These are phyloP conservation scores for Termitomyces sp. DNA, from an alignment of 768 basidiomycete genomes.

Conservation along the genomic window DNA sequence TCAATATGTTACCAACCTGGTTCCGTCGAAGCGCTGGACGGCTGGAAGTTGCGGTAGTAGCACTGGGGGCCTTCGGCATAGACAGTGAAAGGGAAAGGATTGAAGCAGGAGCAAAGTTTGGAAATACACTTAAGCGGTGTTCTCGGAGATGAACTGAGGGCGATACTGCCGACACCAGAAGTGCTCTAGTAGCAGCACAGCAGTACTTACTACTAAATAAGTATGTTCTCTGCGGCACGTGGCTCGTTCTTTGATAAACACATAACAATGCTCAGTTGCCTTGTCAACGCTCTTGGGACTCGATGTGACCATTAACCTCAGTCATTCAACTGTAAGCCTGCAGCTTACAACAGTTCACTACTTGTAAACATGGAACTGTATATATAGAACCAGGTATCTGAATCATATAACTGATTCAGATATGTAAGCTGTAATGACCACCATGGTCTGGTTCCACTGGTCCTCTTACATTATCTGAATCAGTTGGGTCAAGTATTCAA, in stretches of 20 bases:
- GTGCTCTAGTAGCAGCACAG: neutral
- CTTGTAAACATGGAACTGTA: too few species aligned
- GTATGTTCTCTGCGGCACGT: neutral
- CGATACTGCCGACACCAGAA: neutral
- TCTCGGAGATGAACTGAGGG: neutral
- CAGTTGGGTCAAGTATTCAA: too few species aligned
- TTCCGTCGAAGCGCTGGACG: conserved; percentile 76
- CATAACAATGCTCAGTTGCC: neutral
- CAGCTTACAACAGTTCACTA: too few species aligned
- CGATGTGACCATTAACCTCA: neutral
- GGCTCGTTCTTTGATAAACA: neutral
- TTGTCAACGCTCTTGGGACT: neutral
- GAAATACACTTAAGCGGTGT: neutral
- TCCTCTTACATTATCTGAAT: too few species aligned
- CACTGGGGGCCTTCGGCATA: conserved; percentile 69
- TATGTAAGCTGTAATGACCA: too few species aligned
- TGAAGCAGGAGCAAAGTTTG: neutral
- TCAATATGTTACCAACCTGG: conserved; percentile 46
- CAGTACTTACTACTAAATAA: neutral
- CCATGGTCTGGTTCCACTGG: too few species aligned
- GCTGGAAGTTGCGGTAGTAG: conserved; percentile 39
- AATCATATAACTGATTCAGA: too few species aligned
- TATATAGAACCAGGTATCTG: too few species aligned
- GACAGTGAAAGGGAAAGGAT: neutral
- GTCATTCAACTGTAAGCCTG: too few species aligned